Conservation (phyloP, 2,329 filamentous ascomycete genomes). For the Pseudovirgaria hyperparasitica region DNA sequence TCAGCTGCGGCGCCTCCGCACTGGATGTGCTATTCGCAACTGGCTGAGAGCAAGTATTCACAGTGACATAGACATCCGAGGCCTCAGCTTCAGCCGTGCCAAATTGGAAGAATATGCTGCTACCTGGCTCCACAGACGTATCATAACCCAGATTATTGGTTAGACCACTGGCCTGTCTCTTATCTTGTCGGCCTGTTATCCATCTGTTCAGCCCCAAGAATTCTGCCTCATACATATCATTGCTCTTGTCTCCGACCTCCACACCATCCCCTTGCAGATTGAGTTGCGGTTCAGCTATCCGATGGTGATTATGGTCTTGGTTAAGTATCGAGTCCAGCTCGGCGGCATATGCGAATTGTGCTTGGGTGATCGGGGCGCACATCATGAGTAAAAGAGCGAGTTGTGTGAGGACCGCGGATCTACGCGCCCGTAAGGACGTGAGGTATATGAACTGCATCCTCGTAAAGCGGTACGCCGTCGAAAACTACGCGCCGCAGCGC, state of each 20-base stretch:
- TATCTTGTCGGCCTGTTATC: conserved; percentile 1
- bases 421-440: conserved; percentile 58
- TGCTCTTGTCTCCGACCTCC: conserved; percentile 16
- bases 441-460: conserved; percentile 38
- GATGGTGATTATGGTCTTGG: conserved; percentile 35
- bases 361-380: conserved; percentile 47
- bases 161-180: conserved; percentile 1
- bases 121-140: conserved; percentile 5
- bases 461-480: conserved; percentile 9
- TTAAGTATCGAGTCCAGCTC: conserved; percentile 36
- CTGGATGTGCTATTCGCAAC: conserved; percentile 36
- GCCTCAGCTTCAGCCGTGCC: conserved; percentile 20
- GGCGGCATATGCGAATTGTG: conserved; percentile 44
- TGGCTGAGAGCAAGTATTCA: conserved; percentile 78
- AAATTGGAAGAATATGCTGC: no score
- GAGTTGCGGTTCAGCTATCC: conserved; percentile 23
- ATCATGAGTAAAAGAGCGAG: conserved; percentile 47
- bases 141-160: not conserved
- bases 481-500: no score
- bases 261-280: conserved; percentile 16
- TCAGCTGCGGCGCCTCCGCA: conserved; percentile 49
- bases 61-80: conserved; percentile 59
- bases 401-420: conserved; percentile 53
- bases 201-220: conserved; percentile 28
- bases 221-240: conserved; percentile 42